These are phyloP conservation scores for Decorospora gaudefroyi DNA, from an alignment of 2,329 filamentous ascomycete genomes.

Conservation along the genomic window DNA sequence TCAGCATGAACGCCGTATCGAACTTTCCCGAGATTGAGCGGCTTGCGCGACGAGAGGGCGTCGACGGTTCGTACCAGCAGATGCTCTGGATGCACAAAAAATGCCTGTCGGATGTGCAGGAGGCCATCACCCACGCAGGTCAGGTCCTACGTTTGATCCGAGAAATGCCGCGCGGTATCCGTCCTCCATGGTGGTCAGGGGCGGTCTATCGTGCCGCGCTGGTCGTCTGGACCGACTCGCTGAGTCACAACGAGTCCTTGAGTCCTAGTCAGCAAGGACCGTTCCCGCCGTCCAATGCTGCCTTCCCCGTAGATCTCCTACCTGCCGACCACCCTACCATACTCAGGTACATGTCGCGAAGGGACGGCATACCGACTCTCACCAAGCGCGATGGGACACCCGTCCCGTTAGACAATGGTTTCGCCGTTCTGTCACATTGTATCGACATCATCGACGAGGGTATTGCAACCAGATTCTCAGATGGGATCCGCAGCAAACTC, in stretches of 20 bases:
- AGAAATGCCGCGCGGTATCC: constrained; percentile 62
- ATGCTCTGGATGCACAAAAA: constrained; percentile 61
- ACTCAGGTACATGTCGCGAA: constrained; percentile 57
- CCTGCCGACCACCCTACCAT: constrained; percentile 58
- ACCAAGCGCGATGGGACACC: constrained; percentile 56
- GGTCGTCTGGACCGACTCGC: constrained; percentile 56
- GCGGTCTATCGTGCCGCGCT: constrained; percentile 66
- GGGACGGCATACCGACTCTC: constrained; percentile 58
- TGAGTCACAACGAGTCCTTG: constrained; percentile 56
- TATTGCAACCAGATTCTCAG: constrained; percentile 57
- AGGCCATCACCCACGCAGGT: constrained; percentile 69
- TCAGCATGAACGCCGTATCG: constrained; percentile 69
- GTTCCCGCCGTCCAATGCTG: constrained; percentile 42
- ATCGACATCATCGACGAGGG: constrained; percentile 60
- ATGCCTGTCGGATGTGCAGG: constrained; percentile 66
- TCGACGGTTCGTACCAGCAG: constrained; percentile 62
- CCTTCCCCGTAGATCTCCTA: constrained; percentile 58
- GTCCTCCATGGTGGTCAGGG: constrained; percentile 72
- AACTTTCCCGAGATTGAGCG: constrained; percentile 70
- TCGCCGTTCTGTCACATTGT: constrained; percentile 57
- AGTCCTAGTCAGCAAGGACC: constrained; percentile 44
- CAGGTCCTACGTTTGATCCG: constrained; percentile 67
- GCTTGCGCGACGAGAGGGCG: constrained; percentile 64
- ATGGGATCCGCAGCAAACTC: constrained; percentile 60
- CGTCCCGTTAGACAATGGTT: constrained; percentile 54